These are phyloP conservation scores for Phragmites australis DNA, from an alignment of 176 grass and related monocot species.

Conservation along the genomic window DNA sequence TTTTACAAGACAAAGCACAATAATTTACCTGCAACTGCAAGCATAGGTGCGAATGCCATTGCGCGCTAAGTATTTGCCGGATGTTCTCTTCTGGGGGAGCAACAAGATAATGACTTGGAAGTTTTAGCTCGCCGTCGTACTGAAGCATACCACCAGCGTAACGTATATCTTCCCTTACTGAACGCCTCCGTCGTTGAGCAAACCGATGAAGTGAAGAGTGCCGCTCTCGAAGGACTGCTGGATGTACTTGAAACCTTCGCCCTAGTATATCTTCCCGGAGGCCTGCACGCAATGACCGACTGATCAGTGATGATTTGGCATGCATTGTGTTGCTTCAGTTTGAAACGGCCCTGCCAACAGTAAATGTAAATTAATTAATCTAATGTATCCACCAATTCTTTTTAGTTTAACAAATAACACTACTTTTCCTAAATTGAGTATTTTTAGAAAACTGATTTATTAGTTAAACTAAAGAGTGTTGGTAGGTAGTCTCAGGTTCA, in stretches of 20 bases:
- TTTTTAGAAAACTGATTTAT: too few species aligned
- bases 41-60: slow-evolving; percentile 78
- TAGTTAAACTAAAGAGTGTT: too few species aligned
- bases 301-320: background rate
- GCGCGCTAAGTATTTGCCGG: slow-evolving; percentile 71
- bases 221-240: slow-evolving; percentile 66
- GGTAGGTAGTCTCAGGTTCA: too few species aligned
- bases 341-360: background rate
- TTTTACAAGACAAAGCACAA: background rate
- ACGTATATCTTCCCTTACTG: slow-evolving; percentile 83
- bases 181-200: slow-evolving; percentile 91
- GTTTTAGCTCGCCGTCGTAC: slow-evolving; percentile 85
- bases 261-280: slow-evolving; percentile 83
- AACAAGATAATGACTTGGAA: slow-evolving; percentile 82
- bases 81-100: slow-evolving; percentile 84
- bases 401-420: too few species aligned
- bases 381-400: too few species aligned
- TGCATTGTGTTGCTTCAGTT: background rate
- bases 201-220: slow-evolving; percentile 86
- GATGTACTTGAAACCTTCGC: slow-evolving; percentile 87
- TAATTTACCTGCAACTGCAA: slow-evolving; percentile 93
- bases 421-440: too few species aligned
- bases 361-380: too few species aligned
- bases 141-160: slow-evolving; percentile 91
- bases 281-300: slow-evolving; percentile 31